These are phyloP conservation scores for Ustilago loliicola DNA, from an alignment of 1,284 basidiomycete species.

Conservation along the genomic window DNA sequence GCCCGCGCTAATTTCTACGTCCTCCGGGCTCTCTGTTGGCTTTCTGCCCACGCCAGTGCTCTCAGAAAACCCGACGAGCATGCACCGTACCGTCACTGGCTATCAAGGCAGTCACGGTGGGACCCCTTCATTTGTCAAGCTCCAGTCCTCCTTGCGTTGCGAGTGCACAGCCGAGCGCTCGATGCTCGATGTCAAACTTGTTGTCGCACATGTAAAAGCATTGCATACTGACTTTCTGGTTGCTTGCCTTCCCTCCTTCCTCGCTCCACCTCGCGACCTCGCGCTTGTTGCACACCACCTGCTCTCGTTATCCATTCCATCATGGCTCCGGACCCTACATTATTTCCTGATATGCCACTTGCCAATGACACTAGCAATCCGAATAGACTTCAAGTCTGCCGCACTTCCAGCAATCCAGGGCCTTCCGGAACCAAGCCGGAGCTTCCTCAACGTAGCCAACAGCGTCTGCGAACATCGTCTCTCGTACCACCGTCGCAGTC, in stretches of 20 bases:
- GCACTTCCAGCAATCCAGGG: conserved; percentile 10
- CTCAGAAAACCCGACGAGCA: not conserved
- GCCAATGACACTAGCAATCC: not conserved
- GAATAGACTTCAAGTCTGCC: not conserved
- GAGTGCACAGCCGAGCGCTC: not conserved
- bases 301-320: not conserved
- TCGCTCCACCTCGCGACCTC: not conserved
- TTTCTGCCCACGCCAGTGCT: not conserved
- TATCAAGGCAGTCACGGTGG: not conserved
- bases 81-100: not conserved
- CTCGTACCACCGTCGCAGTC: conserved; percentile 2
- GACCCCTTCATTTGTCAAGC: conserved; percentile 1
- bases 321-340: not conserved
- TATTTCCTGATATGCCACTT: not conserved
- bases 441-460: conserved; percentile 35
- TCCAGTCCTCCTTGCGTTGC: not conserved
- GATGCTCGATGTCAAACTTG: not conserved
- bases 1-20: not conserved
- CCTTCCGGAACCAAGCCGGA: conserved; percentile 20
- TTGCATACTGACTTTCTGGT: not conserved
- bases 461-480: conserved; percentile 25
- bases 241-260: not conserved
- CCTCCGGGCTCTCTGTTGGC: not conserved
- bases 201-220: not conserved
- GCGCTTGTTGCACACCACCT: not conserved